Base-by-base conservation (phyloP, 2,329 filamentous ascomycete genomes). In the Elsinoe perseae region DNA sequence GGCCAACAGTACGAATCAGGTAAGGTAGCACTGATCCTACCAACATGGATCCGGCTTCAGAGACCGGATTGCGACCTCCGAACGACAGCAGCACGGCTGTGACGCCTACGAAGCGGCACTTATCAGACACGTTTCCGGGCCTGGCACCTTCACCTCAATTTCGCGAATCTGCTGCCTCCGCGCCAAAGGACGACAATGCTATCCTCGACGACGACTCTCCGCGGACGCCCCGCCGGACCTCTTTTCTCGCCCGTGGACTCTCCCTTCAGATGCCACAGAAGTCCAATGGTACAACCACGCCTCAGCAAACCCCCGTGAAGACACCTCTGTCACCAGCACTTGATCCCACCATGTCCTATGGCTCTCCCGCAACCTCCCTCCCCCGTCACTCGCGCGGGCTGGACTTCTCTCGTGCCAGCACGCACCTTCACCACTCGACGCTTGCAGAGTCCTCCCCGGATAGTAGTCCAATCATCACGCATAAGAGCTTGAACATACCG, bases 401-500 rank as follows among this genome's bases (percentile, higher is more conserved):
- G 59, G 92, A 97, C 72, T 97, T 95, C 70, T 92, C 92, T 38
- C 82, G 92, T 63, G 91, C 91, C 9, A 93, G 89, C 60, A 96
- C 92, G 9, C 95, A 91, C 68, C 78, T 98, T 20, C 93, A 97
- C 72, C 93, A 97, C 71, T 96, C 92, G 14, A 97, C 88, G 0
- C 80, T 97, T 7, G 91, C 92, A 56, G 89, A 95, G 63, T 87
- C 88, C 0, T 93, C 88, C 4, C 90, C 91, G 2, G 90, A 95
- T 69, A 93, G 89, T 0, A 96, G 91, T 0, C 93, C 93, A 0
- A 91, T 86, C 10, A 85, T 93, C 56, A 84, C 84, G 54, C 84
- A 85, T 38, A 83, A 86, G 60, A 79, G 78, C 1, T 76, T 84
- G 67, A 76, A 75, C 57, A 84, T 84, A 55, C 81, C 82, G 27